Evolutionary conservation across 2,329 filamentous ascomycete genomes (phyloP), one percentile per base, ranked within the genome.

Genomic region (Xylaria sp.): DNA sequence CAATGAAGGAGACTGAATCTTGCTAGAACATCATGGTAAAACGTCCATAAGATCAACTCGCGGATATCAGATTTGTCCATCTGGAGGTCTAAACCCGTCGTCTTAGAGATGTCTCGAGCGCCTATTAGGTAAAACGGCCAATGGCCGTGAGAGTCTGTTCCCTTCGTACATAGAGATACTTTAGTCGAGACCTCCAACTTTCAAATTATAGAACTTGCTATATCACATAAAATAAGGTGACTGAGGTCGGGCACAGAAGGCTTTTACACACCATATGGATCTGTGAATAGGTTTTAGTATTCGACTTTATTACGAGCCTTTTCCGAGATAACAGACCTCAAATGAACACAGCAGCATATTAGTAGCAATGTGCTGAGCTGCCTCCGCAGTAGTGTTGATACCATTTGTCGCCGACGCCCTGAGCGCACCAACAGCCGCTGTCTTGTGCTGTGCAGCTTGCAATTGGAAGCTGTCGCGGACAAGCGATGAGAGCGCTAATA

Each of bases 331-430:
- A 23, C 28, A 10, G 63, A 66, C 68, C 33, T 69, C 68, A 38
- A 66, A 69, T 6, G 62, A 69, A 44, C 68, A 71, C 9, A 71
- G 51, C 1, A 71, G 31, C 68, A 71, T 71, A 38, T 65, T 65
- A 5, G 66, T 46, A 23, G 68, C 68, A 10, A 71, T 59, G 46
- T 71, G 68, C 26, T 63, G 66, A 15, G 68, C 54, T 11, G 66
- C 68, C 11, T 71, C 68, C 1, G 48, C n/a, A 26, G 59, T 57
- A 4, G 6, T 57, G 26, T 36, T 15, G 2, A 69, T 58, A 2
- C 68, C 68, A 17, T 49, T 63, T 42, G 63, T 66, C 42, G 26
- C 59, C 1, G 68, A 71, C 2, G 68, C 66, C 17, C 49, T 53
- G 28, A 71, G 66, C 31, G 68, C 68, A 9, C 66, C 59, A 1